These are phyloP conservation scores for Dysphania ambrosioides DNA, from an alignment of 148 eudicot species.

Conservation along the genomic window DNA sequence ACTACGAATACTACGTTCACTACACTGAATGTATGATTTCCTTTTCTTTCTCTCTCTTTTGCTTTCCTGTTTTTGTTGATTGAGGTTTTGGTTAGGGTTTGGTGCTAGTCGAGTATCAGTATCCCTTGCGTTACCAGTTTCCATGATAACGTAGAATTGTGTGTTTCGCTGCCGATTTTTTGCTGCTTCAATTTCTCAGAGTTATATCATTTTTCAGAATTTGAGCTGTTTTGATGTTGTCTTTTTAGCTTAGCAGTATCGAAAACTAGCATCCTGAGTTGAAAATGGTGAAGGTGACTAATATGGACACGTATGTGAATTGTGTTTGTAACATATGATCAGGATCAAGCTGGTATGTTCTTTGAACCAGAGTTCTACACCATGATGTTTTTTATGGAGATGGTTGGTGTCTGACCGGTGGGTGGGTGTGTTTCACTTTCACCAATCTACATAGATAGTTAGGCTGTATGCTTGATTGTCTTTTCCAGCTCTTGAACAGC, in stretches of 20 bases:
- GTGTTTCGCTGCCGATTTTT: background rate
- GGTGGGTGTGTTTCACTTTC: no score
- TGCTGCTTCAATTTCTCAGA: no score
- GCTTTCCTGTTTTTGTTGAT: background rate
- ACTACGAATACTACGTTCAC: constrained; percentile 92
- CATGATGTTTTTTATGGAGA: no score
- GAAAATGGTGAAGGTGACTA: background rate
- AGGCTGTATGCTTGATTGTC: no score
- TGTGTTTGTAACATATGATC: background rate
- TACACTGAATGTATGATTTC: constrained; percentile 75
- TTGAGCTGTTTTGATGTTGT: background rate
- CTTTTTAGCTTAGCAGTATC: background rate
- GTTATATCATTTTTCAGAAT: no score
- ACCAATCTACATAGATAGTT: no score
- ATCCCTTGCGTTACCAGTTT: no score
- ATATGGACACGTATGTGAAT: background rate
- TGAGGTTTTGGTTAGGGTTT: background rate
- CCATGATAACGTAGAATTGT: background rate
- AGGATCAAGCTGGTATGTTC: background rate
- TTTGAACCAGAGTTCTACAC: no score
- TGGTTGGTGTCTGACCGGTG: no score
- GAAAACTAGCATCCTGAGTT: background rate
- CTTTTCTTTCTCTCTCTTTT: background rate
- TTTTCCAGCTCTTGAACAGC: no score
- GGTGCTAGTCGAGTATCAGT: background rate